Conservation (phyloP, 139 green algal genomes). For the Tetradesmus lagerheimii region DNA sequence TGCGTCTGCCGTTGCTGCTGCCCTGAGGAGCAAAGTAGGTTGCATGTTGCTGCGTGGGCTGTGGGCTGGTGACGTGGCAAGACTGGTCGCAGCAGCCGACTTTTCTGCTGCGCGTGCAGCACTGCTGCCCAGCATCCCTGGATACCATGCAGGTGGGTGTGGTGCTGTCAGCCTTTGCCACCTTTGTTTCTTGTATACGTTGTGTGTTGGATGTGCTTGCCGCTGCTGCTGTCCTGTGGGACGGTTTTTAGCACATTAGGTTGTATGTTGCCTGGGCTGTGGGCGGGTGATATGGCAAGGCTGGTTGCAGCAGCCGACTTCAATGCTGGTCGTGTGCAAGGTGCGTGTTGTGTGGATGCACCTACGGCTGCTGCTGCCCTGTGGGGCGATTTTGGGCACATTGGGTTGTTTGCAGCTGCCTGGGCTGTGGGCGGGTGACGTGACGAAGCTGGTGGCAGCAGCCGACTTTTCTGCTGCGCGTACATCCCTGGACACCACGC, state of each 20-base stretch:
- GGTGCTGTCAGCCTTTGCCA: too few species aligned
- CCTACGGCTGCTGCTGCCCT: neutral
- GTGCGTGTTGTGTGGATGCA: neutral
- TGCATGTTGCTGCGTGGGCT: too few species aligned
- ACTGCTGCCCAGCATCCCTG: slow-evolving; percentile 70
- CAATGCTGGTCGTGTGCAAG: slow-evolving; percentile 58
- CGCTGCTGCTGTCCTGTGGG: neutral
- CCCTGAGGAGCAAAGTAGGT: too few species aligned
- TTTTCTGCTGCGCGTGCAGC: slow-evolving; percentile 68
- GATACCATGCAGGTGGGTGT: slow-evolving; percentile 58
- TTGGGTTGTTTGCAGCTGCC: too few species aligned
- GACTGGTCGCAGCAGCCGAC: slow-evolving; percentile 65
- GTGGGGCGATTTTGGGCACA: too few species aligned
- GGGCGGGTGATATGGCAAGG: neutral
- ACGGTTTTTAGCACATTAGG: too few species aligned
- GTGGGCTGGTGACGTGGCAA: neutral
- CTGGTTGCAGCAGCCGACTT: slow-evolving; percentile 75
- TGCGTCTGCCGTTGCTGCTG: neutral
- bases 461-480: slow-evolving; percentile 80
- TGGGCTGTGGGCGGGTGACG: neutral
- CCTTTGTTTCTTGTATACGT: too few species aligned
- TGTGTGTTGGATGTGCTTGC: neutral
- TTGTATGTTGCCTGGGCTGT: too few species aligned
- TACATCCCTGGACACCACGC: slow-evolving; percentile 65
- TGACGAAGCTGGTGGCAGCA: slow-evolving; percentile 24